These are phyloP conservation scores for Barnettozyma sucrosica DNA, from an alignment of 805 yeast genomes.

Conservation along the genomic window DNA sequence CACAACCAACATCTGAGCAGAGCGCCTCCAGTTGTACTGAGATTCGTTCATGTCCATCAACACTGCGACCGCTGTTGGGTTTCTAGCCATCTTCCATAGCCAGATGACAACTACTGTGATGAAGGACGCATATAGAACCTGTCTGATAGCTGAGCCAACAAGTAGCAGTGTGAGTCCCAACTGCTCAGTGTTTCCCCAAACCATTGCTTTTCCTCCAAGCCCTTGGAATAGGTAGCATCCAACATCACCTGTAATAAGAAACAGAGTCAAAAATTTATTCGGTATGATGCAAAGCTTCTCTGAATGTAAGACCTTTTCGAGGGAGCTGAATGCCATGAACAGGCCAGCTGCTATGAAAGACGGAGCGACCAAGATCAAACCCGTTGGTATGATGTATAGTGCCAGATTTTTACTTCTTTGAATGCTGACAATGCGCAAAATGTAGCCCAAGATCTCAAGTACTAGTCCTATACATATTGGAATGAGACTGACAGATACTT, in stretches of 20 bases:
- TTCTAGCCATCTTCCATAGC: neutral
- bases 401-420: neutral
- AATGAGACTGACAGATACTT: neutral
- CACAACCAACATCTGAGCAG: neutral
- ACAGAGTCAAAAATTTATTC: neutral
- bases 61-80: neutral
- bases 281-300: neutral
- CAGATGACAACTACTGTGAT: neutral
- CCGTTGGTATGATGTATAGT: neutral
- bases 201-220: neutral
- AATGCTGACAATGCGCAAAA: neutral
- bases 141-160: slow-evolving; percentile 1
- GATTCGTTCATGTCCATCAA: neutral
- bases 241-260: slow-evolving; percentile 4
- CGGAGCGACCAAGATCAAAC: neutral
- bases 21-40: neutral
- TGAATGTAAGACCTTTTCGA: neutral
- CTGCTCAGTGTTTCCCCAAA: neutral
- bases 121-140: neutral
- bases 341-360: slow-evolving; percentile 3
- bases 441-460: slow-evolving; percentile 1
- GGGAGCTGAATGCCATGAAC: slow-evolving; percentile 2
- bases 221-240: neutral
- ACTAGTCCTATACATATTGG: neutral
- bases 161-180: neutral